Conservation (phyloP, 257 asterid species). For the Solanum sitiens region DNA sequence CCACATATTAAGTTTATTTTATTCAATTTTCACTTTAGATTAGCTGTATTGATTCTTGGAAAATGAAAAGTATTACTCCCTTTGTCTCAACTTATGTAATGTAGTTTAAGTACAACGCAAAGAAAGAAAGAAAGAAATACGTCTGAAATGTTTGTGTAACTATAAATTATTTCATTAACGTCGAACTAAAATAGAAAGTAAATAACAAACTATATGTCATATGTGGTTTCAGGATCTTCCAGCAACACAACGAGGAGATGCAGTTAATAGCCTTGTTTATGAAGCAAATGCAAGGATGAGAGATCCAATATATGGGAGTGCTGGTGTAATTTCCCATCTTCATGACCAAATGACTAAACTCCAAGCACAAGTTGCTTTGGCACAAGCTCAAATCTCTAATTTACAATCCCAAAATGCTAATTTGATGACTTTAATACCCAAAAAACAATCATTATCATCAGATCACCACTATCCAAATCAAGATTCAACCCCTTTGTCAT, state of each 20-base stretch:
- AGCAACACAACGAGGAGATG: constrained; percentile 11
- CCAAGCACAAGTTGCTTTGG: constrained; percentile 12
- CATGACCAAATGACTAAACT: constrained; percentile 9
- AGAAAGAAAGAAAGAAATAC: background rate
- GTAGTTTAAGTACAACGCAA: background rate
- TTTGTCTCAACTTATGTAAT: no score
- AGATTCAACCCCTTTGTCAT: background rate
- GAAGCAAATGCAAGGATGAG: constrained; percentile 3
- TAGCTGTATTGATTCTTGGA: background rate
- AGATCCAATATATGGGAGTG: constrained; percentile 24
- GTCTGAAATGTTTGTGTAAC: background rate
- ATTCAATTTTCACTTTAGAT: background rate
- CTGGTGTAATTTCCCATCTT: constrained; percentile 6
- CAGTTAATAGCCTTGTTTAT: constrained; percentile 17
- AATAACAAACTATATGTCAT: background rate
- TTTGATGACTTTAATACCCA: background rate
- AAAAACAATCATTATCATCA: background rate
- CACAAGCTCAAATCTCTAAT: constrained; percentile 8
- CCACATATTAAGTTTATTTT: background rate
- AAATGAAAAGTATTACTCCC: background rate
- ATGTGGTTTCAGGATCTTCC: constrained; percentile 4
- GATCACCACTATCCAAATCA: background rate
- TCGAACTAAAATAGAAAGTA: background rate
- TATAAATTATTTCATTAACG: background rate
- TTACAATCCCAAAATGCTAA: constrained; percentile 11